Evolutionary conservation across 768 basidiomycete genomes (phyloP).

Genomic region (Lentinula detonsa): DNA sequence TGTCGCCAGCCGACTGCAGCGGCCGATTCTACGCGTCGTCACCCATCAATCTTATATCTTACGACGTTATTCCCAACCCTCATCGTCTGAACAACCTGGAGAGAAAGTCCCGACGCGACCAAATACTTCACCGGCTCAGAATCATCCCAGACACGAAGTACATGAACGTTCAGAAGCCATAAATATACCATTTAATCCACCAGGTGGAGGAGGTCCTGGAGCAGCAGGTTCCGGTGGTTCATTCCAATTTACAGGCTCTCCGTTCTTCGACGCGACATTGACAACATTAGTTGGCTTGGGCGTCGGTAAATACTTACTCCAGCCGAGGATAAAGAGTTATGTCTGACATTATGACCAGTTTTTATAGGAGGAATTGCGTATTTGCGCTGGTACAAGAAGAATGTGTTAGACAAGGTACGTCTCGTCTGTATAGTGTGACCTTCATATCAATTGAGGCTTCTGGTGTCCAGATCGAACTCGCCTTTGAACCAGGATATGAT

Average conservation of each 20-base stretch:
- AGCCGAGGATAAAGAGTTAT: neutral
- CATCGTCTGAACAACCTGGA: neutral
- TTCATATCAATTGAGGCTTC: neutral
- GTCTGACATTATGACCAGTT: constrained; percentile 26
- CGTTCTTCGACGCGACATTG: constrained; percentile 48
- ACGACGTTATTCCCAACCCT: neutral
- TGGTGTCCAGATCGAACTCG: constrained; percentile 58
- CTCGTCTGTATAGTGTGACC: neutral
- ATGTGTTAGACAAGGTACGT: constrained; percentile 73
- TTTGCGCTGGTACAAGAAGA: constrained; percentile 75
- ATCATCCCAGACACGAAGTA: constrained; percentile 25
- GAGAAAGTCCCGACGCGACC: neutral
- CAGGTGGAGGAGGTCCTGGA: constrained; percentile 29
- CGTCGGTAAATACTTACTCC: constrained; percentile 36
- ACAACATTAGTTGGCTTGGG: constrained; percentile 58
- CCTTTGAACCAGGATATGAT: constrained; percentile 77
- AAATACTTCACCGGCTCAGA: neutral
- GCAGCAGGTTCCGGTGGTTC: constrained; percentile 21
- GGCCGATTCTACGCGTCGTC: neutral
- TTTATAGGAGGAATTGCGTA: constrained; percentile 71
- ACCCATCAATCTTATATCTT: neutral
- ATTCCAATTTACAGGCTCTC: constrained; percentile 32
- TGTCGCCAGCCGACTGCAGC: neutral
- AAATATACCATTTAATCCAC: constrained; percentile 36
- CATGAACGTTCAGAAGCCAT: constrained; percentile 33